A percentile compares a stretch with the other conserved stretches of the same genome.
These are phyloP conservation scores for Aspergillus sp. DNA, from an alignment of 2,329 filamentous ascomycete genomes.

Conservation along the genomic window DNA sequence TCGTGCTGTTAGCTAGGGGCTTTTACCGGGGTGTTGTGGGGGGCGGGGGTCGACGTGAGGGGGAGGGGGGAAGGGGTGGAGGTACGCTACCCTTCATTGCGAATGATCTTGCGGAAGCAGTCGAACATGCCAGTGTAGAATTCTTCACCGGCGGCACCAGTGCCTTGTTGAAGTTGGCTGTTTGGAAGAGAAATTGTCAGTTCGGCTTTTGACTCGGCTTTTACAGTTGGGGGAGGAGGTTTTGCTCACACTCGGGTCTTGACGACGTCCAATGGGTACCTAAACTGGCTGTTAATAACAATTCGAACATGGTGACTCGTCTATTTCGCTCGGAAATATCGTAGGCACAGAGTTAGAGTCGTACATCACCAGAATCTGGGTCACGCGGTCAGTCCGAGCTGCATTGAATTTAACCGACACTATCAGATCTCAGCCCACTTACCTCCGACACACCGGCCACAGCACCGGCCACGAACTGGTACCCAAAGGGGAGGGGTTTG, in stretches of 20 bases:
- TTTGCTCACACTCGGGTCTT: conserved; percentile 88
- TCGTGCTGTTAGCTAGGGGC: background rate
- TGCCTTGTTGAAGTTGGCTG: conserved; percentile 85
- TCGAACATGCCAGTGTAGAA: conserved; percentile 96
- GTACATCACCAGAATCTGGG: conserved; percentile 84
- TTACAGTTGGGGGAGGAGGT: conserved; percentile 6
- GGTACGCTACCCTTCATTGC: conserved; percentile 78
- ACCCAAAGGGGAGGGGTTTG: conserved; percentile 85
- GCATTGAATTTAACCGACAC: conserved; percentile 24
- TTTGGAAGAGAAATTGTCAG: background rate
- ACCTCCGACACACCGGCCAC: conserved; percentile 98
- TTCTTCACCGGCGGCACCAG: conserved; percentile 70
- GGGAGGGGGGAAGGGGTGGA: background rate
- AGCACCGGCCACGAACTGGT: conserved; percentile 95
- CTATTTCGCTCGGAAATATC: background rate
- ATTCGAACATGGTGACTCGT: background rate
- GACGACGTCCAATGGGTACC: conserved; percentile 98
- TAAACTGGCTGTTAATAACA: conserved; percentile 41
- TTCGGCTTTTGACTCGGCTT: conserved; percentile 6
- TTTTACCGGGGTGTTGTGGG: background rate
- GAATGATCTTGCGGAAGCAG: conserved; percentile 96
- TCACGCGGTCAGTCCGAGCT: conserved; percentile 15
- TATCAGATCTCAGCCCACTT: conserved; percentile 41
- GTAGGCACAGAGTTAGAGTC: conserved; percentile 31
- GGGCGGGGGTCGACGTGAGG: background rate